Conservation (phyloP, 73 alveolate species). For the Blepharisma stoltei region DNA sequence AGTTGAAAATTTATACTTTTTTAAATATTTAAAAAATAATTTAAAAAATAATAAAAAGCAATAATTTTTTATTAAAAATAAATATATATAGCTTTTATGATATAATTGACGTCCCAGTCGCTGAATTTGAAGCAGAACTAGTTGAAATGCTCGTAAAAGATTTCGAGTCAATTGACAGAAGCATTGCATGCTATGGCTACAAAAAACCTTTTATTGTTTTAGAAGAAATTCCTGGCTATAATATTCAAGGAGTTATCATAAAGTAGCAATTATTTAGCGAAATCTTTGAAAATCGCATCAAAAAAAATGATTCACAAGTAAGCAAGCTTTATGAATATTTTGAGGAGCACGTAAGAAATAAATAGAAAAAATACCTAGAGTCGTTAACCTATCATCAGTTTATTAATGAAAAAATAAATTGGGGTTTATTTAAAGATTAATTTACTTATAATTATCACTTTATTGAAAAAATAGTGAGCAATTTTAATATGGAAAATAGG, state of each 20-base stretch:
- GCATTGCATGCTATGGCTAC: conserved; percentile 16
- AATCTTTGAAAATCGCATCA: conserved; percentile 17
- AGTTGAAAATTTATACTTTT: conserved; percentile 17
- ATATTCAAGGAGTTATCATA: neutral
- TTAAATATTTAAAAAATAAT: too few species aligned
- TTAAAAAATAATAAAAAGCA: too few species aligned
- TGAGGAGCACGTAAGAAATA: neutral
- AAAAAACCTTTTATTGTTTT: neutral
- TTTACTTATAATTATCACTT: too few species aligned
- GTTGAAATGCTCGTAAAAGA: conserved; percentile 23
- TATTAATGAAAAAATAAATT: conserved; percentile 13
- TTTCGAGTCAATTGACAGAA: neutral
- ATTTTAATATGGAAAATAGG: too few species aligned
- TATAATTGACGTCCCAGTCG: neutral
- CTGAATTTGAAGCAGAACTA: conserved; percentile 21
- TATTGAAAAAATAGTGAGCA: too few species aligned
- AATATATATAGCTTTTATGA: too few species aligned
- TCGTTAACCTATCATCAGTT: neutral
- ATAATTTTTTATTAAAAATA: too few species aligned
- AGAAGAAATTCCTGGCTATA: conserved; percentile 21
- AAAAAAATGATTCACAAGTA: neutral
- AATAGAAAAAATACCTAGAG: conserved; percentile 14
- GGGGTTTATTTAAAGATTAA: conserved; percentile 3
- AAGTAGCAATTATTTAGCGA: neutral
- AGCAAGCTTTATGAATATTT: neutral